Percentiles rank a stretch among this genome's conserved stretches.
Conservation (phyloP, 192 early-diverging fungal genomes). For the Coemansia sp. region DNA sequence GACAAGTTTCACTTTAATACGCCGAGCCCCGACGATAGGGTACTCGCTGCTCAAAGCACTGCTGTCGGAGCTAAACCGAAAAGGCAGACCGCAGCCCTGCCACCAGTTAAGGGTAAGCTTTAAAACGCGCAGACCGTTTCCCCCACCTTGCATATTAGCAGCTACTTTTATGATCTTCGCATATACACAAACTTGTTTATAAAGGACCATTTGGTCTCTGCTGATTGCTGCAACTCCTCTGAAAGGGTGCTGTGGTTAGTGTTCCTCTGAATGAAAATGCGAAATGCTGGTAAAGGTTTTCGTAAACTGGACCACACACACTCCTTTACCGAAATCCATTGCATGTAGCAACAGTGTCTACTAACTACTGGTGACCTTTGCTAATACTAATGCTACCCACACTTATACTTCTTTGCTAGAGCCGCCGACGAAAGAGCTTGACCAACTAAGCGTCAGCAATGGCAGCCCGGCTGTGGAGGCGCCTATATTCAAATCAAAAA, state of each 20-base stretch:
- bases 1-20: constrained; percentile 66
- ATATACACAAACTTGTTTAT: constrained; percentile 9
- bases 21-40: constrained; percentile 83
- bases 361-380: background rate
- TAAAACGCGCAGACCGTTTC: constrained; percentile 6
- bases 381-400: background rate
- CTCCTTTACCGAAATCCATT: background rate
- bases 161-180: background rate
- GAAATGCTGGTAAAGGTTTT: background rate
- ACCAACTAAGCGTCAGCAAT: constrained; percentile 32
- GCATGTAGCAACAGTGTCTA: background rate
- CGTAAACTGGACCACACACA: background rate
- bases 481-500: constrained; percentile 22
- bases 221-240: background rate
- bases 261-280: background rate
- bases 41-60: constrained; percentile 60
- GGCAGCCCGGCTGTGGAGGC: constrained; percentile 20
- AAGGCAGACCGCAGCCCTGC: constrained; percentile 16
- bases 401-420: background rate
- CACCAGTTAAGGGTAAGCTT: constrained; percentile 33
- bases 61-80: constrained; percentile 10
- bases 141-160: constrained; percentile 4
- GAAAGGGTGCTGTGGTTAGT: background rate
- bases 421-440: constrained; percentile 25
- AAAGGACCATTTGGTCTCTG: background rate